Base-by-base conservation (phyloP, 179 eudicot genomes). In the Camellia oleifera region DNA sequence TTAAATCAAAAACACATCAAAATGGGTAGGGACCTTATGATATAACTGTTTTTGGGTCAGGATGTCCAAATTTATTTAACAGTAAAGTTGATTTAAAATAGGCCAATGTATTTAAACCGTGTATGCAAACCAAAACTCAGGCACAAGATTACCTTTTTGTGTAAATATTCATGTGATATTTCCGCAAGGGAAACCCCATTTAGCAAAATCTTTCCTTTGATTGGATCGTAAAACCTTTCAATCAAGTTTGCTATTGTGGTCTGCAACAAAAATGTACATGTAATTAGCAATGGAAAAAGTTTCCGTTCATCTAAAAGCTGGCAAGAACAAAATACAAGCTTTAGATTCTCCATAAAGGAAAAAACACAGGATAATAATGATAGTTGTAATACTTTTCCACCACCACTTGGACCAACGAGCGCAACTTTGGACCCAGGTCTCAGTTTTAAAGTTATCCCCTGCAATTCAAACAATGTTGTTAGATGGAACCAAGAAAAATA, bases 341-440 rank as follows among this genome's bases (percentile, higher is more conserved):
- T 40, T 42, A 40, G 66, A 76, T 61, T 42, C 44, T 2, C 32
- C 44, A 42, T 40, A n/a, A 60, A 45, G 57, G 40, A 60, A 20
- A 66, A 26, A 76, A 62, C 54, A 74, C 17, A 10, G 15, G 60
- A 42, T 57, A 14, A 10, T 66, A 75, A 18, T 17, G 67, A 45
- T 17, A 75, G 15, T 13, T 75, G 11, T 17, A 42, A 46, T 91
- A 94, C 98, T 82, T 94, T 94, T 80, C 98, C 98, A 42, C 98
- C 98, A 81, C 98, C 97, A 77, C 98, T 94, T 81, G 98, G 98
- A 79, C 98, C 97, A 73, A 94, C 98, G 26, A 94, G 92, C 17
- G 98, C 98, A 72, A 94, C 92, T 80, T 93, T 94, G 32, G 96
- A 90, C 56, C 97, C 97, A 63, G 98, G 91, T 69, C 79, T 83